A percentile compares a stretch with the other conserved stretches of the same genome.
Conservation (phyloP, 768 basidiomycete species). For the Mycena indigotica region DNA sequence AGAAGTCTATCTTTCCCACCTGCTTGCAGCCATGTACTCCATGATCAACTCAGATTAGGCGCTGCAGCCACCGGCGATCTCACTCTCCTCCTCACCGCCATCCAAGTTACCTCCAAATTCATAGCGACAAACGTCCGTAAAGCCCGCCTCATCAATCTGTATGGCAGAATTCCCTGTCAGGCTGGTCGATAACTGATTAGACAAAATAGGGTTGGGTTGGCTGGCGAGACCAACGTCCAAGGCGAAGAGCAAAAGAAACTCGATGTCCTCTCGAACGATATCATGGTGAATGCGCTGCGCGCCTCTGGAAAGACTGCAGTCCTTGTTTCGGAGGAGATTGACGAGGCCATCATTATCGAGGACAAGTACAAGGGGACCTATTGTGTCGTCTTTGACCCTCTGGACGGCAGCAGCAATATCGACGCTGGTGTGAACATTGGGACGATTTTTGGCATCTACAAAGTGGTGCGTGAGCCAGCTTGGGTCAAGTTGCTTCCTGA, state of each 20-base stretch:
- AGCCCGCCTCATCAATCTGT: constrained; percentile 97
- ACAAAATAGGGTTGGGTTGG: constrained; percentile 84
- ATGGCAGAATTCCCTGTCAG: constrained; percentile 34
- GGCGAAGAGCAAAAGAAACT: constrained; percentile 99
- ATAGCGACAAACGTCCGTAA: constrained; percentile 98
- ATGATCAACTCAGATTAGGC: constrained; percentile 82
- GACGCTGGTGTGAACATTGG: constrained; percentile 98
- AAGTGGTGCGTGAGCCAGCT: constrained; percentile 82
- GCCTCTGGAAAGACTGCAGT: constrained; percentile 97
- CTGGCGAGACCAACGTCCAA: constrained; percentile 95
- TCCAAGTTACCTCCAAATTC: constrained; percentile 95
- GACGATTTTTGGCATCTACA: constrained; percentile 97
- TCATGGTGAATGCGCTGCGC: constrained; percentile 96
- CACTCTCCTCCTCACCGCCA: constrained; percentile 91
- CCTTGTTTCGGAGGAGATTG: constrained; percentile 94
- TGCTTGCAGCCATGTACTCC: constrained; percentile 75
- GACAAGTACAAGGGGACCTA: constrained; percentile 81
- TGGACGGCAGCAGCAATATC: constrained; percentile 96
- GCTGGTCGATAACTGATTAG: background rate
- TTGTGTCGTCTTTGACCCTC: constrained; percentile 98
- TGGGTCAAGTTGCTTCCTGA: background rate
- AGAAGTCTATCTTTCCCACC: background rate
- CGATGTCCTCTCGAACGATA: constrained; percentile 96
- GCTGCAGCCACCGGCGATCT: constrained; percentile 88
- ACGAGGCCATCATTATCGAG: constrained; percentile 90